Conservation (phyloP, 1,284 basidiomycete genomes). For the Microbotryum saponariae region DNA sequence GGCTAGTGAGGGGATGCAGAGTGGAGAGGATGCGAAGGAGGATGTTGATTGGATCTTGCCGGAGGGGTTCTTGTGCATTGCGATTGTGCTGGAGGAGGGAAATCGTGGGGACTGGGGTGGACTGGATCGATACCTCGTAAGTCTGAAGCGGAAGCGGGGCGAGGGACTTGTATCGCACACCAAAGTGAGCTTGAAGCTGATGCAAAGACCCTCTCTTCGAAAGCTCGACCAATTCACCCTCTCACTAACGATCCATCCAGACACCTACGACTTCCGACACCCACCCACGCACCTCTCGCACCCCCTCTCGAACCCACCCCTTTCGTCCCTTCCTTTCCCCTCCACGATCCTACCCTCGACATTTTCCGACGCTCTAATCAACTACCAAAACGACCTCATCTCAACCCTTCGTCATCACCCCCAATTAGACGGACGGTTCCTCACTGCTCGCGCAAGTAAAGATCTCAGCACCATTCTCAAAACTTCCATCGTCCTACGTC, state of each 20-base stretch:
- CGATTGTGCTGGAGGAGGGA: constrained; percentile 58
- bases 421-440: constrained; percentile 57
- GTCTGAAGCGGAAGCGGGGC: not conserved
- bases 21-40: constrained; percentile 27
- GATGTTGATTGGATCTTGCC: constrained; percentile 53
- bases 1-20: not conserved
- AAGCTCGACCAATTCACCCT: constrained; percentile 70
- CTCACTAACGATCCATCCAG: constrained; percentile 51
- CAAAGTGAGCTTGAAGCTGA: no score
- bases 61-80: constrained; percentile 54
- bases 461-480: constrained; percentile 53
- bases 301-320: constrained; percentile 44
- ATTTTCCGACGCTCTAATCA: constrained; percentile 48
- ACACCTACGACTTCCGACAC: constrained; percentile 30
- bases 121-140: constrained; percentile 6
- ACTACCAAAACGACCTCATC: constrained; percentile 63
- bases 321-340: constrained; percentile 11
- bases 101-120: constrained; percentile 16
- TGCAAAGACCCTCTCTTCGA: constrained; percentile 32
- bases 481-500: not conserved
- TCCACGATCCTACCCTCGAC: constrained; percentile 41
- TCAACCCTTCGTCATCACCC: constrained; percentile 62
- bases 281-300: constrained; percentile 30
- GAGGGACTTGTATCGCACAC: not conserved
- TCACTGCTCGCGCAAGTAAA: constrained; percentile 53